These are phyloP conservation scores for Rosa persica DNA, from an alignment of 306 rosid genomes.

Conservation along the genomic window DNA sequence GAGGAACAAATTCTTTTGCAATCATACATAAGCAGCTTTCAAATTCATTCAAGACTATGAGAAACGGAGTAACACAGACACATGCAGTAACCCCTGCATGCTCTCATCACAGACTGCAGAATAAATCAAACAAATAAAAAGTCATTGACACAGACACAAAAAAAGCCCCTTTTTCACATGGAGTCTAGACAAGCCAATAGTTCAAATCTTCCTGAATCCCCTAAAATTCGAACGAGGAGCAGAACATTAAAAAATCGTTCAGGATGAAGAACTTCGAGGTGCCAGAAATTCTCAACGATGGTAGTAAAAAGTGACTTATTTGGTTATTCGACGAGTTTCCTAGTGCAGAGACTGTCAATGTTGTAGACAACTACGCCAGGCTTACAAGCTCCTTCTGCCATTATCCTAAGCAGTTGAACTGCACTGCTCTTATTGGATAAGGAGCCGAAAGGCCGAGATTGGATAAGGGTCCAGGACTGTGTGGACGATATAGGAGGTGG, in stretches of 20 bases:
- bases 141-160: too few relatives aligned
- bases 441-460: constrained; percentile 55
- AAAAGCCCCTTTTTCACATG: background rate
- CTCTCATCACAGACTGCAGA: too few relatives aligned
- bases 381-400: background rate
- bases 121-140: too few relatives aligned
- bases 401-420: background rate
- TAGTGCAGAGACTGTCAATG: background rate
- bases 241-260: background rate
- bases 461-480: background rate
- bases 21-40: background rate
- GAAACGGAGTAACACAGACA: background rate
- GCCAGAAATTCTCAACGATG: background rate
- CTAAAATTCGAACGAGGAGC: background rate
- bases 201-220: background rate
- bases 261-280: background rate
- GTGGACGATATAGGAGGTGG: constrained; percentile 3
- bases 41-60: background rate
- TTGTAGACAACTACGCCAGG: background rate
- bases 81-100: background rate
- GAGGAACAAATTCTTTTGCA: background rate
- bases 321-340: background rate
- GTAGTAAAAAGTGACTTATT: background rate
- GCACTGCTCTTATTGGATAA: constrained; percentile 24
- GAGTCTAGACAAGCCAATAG: background rate